Evolutionary conservation across 2,329 filamentous ascomycete genomes (phyloP).

Genomic region (Beauveria bassiana): DNA sequence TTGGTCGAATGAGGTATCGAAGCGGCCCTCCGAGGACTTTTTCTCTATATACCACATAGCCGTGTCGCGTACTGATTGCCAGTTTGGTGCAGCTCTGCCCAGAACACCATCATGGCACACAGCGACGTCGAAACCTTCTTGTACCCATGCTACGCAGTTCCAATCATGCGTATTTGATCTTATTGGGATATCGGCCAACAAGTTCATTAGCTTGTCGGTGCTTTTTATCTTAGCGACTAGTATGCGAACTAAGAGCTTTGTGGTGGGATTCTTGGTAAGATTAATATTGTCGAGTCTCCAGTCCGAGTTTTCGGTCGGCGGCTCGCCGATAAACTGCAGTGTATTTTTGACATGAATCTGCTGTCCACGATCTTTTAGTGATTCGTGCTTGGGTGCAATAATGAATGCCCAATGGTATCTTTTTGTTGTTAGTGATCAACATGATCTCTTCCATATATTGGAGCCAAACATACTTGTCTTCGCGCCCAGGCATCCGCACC

Average conservation of each 20-base stretch:
- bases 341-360: conserved; percentile 28
- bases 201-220: conserved; percentile 18
- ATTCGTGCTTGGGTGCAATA: conserved; percentile 28
- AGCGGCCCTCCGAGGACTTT: conserved; percentile 32
- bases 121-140: conserved; percentile 29
- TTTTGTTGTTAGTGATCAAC: not conserved
- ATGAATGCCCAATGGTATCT: conserved; percentile 33
- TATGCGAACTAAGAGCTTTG: conserved; percentile 19
- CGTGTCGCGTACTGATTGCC: conserved; percentile 26
- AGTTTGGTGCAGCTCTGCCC: conserved; percentile 24
- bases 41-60: conserved; percentile 30
- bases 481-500: conserved; percentile 11
- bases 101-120: conserved; percentile 23
- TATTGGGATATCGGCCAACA: conserved; percentile 24
- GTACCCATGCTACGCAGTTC: conserved; percentile 37
- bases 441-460: not conserved
- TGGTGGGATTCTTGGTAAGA: conserved; percentile 23
- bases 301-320: not conserved
- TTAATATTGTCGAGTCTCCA: conserved; percentile 7
- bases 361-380: not conserved
- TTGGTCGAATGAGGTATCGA: conserved; percentile 28
- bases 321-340: not conserved
- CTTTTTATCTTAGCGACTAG: conserved; percentile 26
- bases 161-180: conserved; percentile 24
- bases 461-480: conserved; percentile 12